Evolutionary conservation across 2,329 filamentous ascomycete species (phyloP).

Genomic region (Fusarium mangiferae): DNA sequence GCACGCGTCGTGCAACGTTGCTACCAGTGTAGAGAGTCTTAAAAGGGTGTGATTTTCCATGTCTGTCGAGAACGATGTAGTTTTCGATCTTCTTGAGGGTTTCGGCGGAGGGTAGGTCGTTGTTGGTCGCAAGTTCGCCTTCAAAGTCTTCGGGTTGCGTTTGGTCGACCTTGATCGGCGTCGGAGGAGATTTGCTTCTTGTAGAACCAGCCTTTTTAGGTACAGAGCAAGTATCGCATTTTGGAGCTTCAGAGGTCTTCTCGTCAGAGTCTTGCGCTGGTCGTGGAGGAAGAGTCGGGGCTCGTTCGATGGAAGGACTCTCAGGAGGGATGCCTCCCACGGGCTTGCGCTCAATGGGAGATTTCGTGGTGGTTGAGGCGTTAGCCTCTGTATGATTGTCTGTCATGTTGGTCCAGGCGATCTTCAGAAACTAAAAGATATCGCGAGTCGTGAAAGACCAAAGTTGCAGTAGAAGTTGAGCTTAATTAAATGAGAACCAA

Average conservation of each 20-base stretch:
- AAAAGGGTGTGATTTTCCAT: conserved; percentile 70
- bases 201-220: conserved; percentile 31
- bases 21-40: conserved; percentile 69
- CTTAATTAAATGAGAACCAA: conserved; percentile 6
- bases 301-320: conserved; percentile 9
- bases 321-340: conserved; percentile 13
- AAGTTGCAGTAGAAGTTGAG: background rate
- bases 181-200: conserved; percentile 36
- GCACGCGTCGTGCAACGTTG: conserved; percentile 65
- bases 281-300: conserved; percentile 23
- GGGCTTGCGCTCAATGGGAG: conserved; percentile 21
- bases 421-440: background rate
- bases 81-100: conserved; percentile 63
- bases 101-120: conserved; percentile 63
- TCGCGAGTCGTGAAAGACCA: background rate
- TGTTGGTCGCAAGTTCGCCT: conserved; percentile 64
- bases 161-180: conserved; percentile 50
- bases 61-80: conserved; percentile 68
- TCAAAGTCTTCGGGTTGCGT: conserved; percentile 63
- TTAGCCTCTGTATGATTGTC: conserved; percentile 23
- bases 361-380: conserved; percentile 2
- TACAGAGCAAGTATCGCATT: conserved; percentile 20
- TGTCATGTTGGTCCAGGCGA: conserved; percentile 11
- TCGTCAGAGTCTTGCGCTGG: conserved; percentile 6
- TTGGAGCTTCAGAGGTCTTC: conserved; percentile 15